These are phyloP conservation scores for Aspergillus sp. DNA, from an alignment of 2,329 filamentous ascomycete species.

Conservation along the genomic window DNA sequence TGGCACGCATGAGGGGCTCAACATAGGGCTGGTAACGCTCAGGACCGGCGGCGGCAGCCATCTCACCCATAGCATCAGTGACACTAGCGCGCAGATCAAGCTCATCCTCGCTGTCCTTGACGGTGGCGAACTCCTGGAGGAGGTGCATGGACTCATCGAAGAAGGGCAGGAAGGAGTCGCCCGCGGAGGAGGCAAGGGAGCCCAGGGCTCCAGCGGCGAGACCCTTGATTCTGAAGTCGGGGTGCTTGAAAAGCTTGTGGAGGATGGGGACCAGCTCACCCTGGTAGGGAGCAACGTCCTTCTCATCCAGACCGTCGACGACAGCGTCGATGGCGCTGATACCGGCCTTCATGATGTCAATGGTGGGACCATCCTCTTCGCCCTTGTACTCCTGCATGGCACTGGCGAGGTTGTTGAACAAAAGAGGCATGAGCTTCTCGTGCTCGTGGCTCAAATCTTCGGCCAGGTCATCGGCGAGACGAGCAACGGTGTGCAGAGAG, in stretches of 20 bases:
- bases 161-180: constrained; percentile 82
- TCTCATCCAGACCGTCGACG: constrained; percentile 68
- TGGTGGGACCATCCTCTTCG: constrained; percentile 68
- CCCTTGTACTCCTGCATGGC: constrained; percentile 68
- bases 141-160: constrained; percentile 87
- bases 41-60: constrained; percentile 82
- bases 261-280: constrained; percentile 80
- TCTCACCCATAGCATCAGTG: constrained; percentile 89
- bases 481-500: constrained; percentile 80
- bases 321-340: constrained; percentile 90
- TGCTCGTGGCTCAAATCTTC: constrained; percentile 88
- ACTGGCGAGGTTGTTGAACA: constrained; percentile 85
- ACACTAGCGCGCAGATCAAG: constrained; percentile 86
- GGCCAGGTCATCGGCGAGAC: constrained; percentile 87
- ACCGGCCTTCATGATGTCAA: constrained; percentile 83
- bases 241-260: constrained; percentile 77
- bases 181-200: constrained; percentile 82
- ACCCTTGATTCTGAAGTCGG: constrained; percentile 86
- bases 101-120: constrained; percentile 88
- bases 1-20: constrained; percentile 83
- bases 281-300: constrained; percentile 79
- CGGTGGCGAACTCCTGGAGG: constrained; percentile 77
- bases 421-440: constrained; percentile 74
- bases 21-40: constrained; percentile 89
- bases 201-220: constrained; percentile 86